Evolutionary conservation across 306 rosid species (phyloP).

Genomic region (Castanea mollissima): DNA sequence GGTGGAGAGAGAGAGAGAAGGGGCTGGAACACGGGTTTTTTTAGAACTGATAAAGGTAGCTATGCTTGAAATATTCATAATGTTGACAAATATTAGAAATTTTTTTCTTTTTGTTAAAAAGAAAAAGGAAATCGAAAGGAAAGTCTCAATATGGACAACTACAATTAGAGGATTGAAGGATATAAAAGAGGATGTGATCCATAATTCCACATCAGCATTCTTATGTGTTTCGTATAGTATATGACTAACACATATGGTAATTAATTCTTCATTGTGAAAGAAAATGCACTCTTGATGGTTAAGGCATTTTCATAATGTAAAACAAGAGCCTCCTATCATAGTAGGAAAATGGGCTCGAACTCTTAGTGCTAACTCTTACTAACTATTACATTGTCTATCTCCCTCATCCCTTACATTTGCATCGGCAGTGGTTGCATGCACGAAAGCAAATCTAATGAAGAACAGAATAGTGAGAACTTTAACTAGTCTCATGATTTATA

Average conservation of each 20-base stretch:
- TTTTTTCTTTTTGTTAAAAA: neutral
- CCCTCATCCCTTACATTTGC: slow-evolving; percentile 34
- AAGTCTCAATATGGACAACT: no score
- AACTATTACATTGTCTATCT: neutral
- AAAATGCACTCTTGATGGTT: no score
- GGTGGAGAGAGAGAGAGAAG: no score
- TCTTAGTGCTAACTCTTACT: no score
- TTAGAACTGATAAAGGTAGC: neutral
- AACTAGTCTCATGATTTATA: slow-evolving; percentile 28
- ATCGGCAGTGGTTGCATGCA: slow-evolving; percentile 36
- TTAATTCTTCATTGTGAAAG: no score
- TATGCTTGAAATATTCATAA: neutral
- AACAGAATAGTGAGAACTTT: slow-evolving; percentile 31
- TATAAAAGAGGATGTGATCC: neutral
- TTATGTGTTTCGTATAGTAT: no score
- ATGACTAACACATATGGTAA: no score
- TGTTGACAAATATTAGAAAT: neutral
- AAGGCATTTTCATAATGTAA: no score
- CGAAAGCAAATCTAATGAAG: slow-evolving; percentile 33
- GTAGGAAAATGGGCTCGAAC: no score
- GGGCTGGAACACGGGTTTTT: neutral
- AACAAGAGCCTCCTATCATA: no score
- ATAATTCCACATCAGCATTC: no score
- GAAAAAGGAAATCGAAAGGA: neutral
- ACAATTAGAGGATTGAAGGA: neutral